Percentiles rank a stretch among this genome's conserved stretches.
These are phyloP conservation scores for Piloderma croceum DNA, from an alignment of 768 basidiomycete genomes.

Conservation along the genomic window DNA sequence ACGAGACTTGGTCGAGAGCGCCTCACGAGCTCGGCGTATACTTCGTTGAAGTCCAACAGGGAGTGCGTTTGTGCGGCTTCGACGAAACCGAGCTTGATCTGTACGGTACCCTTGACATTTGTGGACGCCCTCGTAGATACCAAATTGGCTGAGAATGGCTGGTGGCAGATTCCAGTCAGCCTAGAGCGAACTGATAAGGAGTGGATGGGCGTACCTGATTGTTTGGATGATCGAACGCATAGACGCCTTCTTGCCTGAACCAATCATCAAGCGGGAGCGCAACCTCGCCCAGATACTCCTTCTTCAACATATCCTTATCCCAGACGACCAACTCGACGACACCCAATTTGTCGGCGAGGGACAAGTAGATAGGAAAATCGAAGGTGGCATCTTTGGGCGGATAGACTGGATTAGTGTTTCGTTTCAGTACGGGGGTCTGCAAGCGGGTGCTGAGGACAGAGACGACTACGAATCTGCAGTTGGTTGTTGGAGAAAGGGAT, in stretches of 20 bases:
- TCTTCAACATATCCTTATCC: slow-evolving; percentile 83
- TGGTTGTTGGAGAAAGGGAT: slow-evolving; percentile 1
- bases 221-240: slow-evolving; percentile 53
- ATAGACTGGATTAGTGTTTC: slow-evolving; percentile 64
- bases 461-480: slow-evolving; percentile 61
- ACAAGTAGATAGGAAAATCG: slow-evolving; percentile 81
- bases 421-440: slow-evolving; percentile 73
- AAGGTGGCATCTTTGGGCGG: slow-evolving; percentile 72
- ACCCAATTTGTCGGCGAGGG: slow-evolving; percentile 65
- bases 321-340: slow-evolving; percentile 83
- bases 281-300: slow-evolving; percentile 92
- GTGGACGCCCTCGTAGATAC: slow-evolving; percentile 43
- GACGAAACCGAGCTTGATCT: slow-evolving; percentile 59
- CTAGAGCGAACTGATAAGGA: too few species aligned
- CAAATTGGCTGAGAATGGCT: slow-evolving; percentile 45
- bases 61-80: slow-evolving; percentile 35
- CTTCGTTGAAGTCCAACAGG: slow-evolving; percentile 49
- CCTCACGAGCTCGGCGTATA: slow-evolving; percentile 60
- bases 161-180: too few species aligned
- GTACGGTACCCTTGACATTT: slow-evolving; percentile 46
- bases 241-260: slow-evolving; percentile 51
- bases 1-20: slow-evolving; percentile 61
- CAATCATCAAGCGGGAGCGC: slow-evolving; percentile 75
- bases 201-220: slow-evolving; percentile 53
- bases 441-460: slow-evolving; percentile 53